Evolutionary conservation across 2,329 filamentous ascomycete genomes (phyloP), one percentile per base, ranked within the genome.

Genomic region (Ampelomyces quisqualis): DNA sequence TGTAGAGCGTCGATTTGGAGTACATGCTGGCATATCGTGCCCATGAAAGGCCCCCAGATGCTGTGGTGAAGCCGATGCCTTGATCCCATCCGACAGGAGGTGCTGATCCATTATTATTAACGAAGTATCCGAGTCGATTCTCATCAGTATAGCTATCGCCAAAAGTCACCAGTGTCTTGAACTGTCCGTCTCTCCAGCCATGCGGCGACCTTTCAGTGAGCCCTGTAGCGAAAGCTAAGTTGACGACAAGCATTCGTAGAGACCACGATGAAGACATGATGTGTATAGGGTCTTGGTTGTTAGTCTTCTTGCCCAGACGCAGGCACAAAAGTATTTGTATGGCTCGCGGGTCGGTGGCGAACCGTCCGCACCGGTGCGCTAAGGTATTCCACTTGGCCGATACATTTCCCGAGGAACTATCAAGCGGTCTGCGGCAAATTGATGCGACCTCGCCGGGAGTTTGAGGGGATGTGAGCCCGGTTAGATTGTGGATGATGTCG

Each of bases 81-180:
- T 74, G 65, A 9, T 71, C 63, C 65, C 72, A 78, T 29, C 85
- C 86, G 1, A 80, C 68, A 0, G 86, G 84, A 1, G 86, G 86
- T 1, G 79, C 73, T 5, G 71, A 68, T 28, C 79, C 80, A 36
- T 67, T 65, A 37, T 85, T 71, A 22, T 57, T 67, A 42, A 71
- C 68, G 58, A 90, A 85, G 60, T 87, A 89, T 7, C 60, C 58
- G 7, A 87, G 62, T 7, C 86, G 78, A 9, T 77, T 80, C 55
- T 89, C 84, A 58, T 90, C 87, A 1, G 85, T 88, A 58, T 85
- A 90, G 65, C 84, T 88, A 64, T 89, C 84, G 9, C 86, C 85
- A 59, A 90, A 89, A 0, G 81, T 76, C 26, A 88, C 77, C 24
- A 88, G 63, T 34, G 80, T 83, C 19, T 79, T 74, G 59, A 88